Conservation (phyloP, 352 stramenopile genomes). For the Globisporangium parvum region DNA sequence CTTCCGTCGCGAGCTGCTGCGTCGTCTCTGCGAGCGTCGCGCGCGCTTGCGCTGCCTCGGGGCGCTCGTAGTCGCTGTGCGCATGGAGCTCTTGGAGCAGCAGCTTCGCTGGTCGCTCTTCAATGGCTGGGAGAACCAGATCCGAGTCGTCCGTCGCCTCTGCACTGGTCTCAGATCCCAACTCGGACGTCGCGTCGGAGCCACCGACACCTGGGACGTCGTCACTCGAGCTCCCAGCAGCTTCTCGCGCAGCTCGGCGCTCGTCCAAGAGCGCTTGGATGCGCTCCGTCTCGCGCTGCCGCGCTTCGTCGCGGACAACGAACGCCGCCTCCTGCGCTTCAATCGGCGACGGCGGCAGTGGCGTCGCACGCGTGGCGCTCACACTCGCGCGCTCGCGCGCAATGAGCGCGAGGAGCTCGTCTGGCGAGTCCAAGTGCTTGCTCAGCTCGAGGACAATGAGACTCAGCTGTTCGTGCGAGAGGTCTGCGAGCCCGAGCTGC, state of each 20-base stretch:
- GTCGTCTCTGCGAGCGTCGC: conserved; percentile 37
- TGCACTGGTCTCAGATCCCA: too few species aligned
- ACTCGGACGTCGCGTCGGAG: too few species aligned
- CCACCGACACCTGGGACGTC: conserved; percentile 3
- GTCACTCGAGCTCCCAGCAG: conserved; percentile 19
- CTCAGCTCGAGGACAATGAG: conserved; percentile 60
- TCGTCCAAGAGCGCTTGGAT: conserved; percentile 55
- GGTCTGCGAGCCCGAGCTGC: conserved; percentile 53
- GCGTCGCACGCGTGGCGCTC: conserved; percentile 8
- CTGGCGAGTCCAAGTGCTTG: conserved; percentile 29
- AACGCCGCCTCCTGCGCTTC: conserved; percentile 52
- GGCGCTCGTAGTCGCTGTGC: conserved; percentile 36
- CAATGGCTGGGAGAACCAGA: conserved; percentile 38
- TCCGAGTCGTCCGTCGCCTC: conserved; percentile 23
- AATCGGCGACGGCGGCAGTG: conserved; percentile 33
- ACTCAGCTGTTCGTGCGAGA: conserved; percentile 52
- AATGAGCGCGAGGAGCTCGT: conserved; percentile 52
- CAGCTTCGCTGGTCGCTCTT: conserved; percentile 49
- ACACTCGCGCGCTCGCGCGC: conserved; percentile 32
- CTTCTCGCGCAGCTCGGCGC: conserved; percentile 23
- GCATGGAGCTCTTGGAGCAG: conserved; percentile 48
- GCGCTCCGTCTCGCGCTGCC: conserved; percentile 40
- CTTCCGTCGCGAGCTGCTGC: conserved; percentile 26
- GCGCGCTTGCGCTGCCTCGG: conserved; percentile 37
- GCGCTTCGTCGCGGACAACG: conserved; percentile 38